Evolutionary conservation across 352 stramenopile genomes (phyloP).

Genomic region (Globisporangium parvum): DNA sequence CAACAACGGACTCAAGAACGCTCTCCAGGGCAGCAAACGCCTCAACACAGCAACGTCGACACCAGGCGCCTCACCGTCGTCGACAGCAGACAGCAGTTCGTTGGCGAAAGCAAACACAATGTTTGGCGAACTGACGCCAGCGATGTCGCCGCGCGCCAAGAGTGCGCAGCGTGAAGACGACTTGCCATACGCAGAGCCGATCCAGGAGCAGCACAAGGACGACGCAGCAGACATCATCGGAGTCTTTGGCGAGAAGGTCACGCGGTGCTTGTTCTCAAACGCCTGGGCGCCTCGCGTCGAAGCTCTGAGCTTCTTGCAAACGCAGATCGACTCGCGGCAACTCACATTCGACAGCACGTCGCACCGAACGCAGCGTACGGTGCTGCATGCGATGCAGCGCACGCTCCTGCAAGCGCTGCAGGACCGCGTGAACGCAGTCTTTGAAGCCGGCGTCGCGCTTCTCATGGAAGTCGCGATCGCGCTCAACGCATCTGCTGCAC

Average conservation of each 20-base stretch:
- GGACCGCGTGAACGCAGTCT: conserved; percentile 73
- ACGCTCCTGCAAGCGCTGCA: conserved; percentile 55
- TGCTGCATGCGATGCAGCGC: conserved; percentile 43
- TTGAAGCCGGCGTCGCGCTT: conserved; percentile 61
- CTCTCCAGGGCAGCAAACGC: conserved; percentile 60
- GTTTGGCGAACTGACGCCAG: conserved; percentile 20
- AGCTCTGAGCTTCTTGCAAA: conserved; percentile 70
- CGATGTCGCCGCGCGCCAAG: conserved; percentile 38
- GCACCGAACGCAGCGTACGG: conserved; percentile 1
- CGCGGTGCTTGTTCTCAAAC: conserved; percentile 73
- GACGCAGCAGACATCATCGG: conserved; percentile 31
- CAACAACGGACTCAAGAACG: conserved; percentile 70
- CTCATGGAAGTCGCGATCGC: conserved; percentile 73
- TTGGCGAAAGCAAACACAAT: neutral
- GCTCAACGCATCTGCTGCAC: conserved; percentile 25
- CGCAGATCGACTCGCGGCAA: conserved; percentile 47
- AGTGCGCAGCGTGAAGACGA: conserved; percentile 63
- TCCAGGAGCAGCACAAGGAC: conserved; percentile 56
- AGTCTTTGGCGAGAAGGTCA: conserved; percentile 69
- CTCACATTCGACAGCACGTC: conserved; percentile 32
- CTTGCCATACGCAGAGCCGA: conserved; percentile 70
- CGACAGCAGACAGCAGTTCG: neutral
- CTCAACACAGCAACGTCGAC: conserved; percentile 18
- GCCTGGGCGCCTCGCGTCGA: conserved; percentile 78
- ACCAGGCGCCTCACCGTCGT: neutral